Conservation (phyloP, 768 basidiomycete species). For the Calocybe gangraenosa region DNA sequence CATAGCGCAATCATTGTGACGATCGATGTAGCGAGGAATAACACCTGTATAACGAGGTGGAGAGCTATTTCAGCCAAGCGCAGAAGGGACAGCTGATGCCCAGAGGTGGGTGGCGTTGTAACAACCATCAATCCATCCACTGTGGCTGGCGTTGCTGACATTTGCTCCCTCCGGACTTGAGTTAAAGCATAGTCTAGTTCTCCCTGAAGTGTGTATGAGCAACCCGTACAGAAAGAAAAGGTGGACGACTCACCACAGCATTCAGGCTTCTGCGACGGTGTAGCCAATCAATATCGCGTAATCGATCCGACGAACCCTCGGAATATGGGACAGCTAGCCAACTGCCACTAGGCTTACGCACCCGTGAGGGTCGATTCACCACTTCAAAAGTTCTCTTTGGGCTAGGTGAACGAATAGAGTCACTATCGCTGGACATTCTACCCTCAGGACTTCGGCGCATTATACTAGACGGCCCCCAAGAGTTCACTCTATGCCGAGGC, state of each 20-base stretch:
- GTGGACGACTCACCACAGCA: slow-evolving; percentile 51
- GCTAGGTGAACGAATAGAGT: slow-evolving; percentile 39
- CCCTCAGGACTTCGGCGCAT: slow-evolving; percentile 41
- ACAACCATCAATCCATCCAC: slow-evolving; percentile 31
- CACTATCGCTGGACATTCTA: slow-evolving; percentile 38
- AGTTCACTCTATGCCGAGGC: slow-evolving; percentile 40
- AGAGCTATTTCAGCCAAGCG: slow-evolving; percentile 32
- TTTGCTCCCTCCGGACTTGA: slow-evolving; percentile 48
- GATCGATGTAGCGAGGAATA: slow-evolving; percentile 55
- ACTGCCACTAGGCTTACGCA: slow-evolving; percentile 28
- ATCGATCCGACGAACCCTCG: slow-evolving; percentile 19
- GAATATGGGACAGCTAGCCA: slow-evolving; percentile 21
- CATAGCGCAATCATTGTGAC: slow-evolving; percentile 58
- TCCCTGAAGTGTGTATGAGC: slow-evolving; percentile 38
- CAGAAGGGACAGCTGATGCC: slow-evolving; percentile 24
- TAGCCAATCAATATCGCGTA: slow-evolving; percentile 78
- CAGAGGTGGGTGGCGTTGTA: background rate
- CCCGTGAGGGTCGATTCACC: slow-evolving; percentile 40
- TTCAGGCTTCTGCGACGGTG: slow-evolving; percentile 68
- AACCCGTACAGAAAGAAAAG: slow-evolving; percentile 3
- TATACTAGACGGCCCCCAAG: slow-evolving; percentile 44
- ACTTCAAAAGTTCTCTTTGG: slow-evolving; percentile 47
- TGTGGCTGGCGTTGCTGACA: slow-evolving; percentile 48
- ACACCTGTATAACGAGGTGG: slow-evolving; percentile 51
- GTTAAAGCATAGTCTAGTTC: slow-evolving; percentile 70